Evolutionary conservation across 192 early-diverging fungal species (phyloP).

Genomic region (Obelidium mucronatum): DNA sequence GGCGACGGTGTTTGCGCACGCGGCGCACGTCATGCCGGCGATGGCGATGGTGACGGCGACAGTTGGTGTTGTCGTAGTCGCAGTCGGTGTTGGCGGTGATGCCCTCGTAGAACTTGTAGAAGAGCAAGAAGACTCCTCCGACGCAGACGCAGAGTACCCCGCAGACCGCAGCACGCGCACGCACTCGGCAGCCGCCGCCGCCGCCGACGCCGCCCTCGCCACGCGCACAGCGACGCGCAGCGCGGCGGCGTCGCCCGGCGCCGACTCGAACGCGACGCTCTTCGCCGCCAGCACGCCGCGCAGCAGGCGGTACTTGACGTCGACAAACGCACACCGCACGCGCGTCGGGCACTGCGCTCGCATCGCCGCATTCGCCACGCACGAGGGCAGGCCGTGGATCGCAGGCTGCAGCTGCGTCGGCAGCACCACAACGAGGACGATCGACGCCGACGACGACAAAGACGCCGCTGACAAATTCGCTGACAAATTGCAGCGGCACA

Average conservation of each 20-base stretch:
- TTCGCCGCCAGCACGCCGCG: not conserved
- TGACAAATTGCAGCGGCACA: conserved; percentile 22
- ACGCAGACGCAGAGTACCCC: too few species aligned
- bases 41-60: conserved; percentile 58
- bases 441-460: not conserved
- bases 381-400: not conserved
- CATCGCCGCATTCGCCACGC: conserved; percentile 10
- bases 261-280: conserved; percentile 14
- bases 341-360: conserved; percentile 9
- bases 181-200: too few species aligned
- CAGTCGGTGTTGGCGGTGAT: not conserved
- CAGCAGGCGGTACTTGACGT: conserved; percentile 22
- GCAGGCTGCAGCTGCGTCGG: not conserved
- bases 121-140: too few species aligned
- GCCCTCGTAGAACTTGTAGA: too few species aligned
- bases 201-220: too few species aligned
- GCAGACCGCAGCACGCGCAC: too few species aligned
- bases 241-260: not conserved
- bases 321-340: conserved; percentile 16
- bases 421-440: not conserved
- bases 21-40: conserved; percentile 90
- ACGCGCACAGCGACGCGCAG: not conserved
- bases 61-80: not conserved
- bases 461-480: not conserved
- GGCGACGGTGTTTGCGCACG: conserved; percentile 84